phyloP scores from a whole-genome alignment of 192 early-diverging fungal species.

The Gonapodya prolifera region DNA sequence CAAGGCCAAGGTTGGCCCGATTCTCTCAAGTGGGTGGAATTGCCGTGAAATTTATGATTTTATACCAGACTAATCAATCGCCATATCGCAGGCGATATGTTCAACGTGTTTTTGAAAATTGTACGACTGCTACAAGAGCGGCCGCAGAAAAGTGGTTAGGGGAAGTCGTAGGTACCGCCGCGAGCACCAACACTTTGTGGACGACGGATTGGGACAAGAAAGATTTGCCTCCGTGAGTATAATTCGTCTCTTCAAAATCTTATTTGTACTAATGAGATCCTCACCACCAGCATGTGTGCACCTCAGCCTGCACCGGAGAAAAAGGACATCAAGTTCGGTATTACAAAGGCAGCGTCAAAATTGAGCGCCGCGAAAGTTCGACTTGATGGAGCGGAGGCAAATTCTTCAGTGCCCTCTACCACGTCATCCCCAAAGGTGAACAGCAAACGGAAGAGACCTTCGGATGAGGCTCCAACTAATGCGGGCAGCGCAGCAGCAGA shows the following conservation, averaged over 20 bases:
- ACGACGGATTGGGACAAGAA: slow-evolving; percentile 58
- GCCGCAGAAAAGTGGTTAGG: background rate
- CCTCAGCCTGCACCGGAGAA: slow-evolving; percentile 6
- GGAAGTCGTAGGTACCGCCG: background rate
- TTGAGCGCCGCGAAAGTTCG: background rate
- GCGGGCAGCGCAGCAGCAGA: background rate
- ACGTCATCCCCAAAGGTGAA: background rate
- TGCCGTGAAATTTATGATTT: background rate
- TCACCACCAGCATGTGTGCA: background rate
- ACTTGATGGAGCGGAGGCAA: slow-evolving; percentile 13
- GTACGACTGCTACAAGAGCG: background rate
- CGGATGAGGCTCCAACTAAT: background rate
- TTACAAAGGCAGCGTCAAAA: slow-evolving; percentile 9
- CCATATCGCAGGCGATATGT: background rate
- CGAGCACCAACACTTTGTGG: slow-evolving; percentile 16
- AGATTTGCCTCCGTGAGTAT: slow-evolving; percentile 44
- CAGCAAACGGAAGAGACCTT: background rate
- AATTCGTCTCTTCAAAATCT: slow-evolving; percentile 3
- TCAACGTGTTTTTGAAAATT: background rate
- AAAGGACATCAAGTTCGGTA: slow-evolving; percentile 20
- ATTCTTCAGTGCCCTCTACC: slow-evolving; percentile 6
- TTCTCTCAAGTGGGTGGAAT: background rate
- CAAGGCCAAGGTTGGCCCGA: background rate
- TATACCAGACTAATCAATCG: background rate
- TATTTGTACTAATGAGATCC: background rate